Conservation (phyloP, 768 basidiomycete species). For the Serendipita sp. region DNA sequence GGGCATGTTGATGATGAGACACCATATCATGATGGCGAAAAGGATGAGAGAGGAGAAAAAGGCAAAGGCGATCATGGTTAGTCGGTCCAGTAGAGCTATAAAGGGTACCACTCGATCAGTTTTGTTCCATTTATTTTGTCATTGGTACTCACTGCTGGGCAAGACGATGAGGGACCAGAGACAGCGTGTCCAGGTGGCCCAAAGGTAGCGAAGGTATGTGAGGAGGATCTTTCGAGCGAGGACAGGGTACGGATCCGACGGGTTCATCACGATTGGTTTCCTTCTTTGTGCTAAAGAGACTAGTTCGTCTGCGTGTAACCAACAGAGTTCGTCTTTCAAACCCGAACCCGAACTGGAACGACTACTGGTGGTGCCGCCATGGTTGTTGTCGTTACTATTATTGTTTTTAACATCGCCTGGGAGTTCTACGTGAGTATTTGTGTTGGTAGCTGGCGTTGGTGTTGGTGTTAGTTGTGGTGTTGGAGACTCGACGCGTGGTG, state of each 20-base stretch:
- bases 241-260: conserved; percentile 5
- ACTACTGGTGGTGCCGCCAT: neutral
- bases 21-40: conserved; percentile 10
- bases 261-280: neutral
- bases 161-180: conserved; percentile 11
- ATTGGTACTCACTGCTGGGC: conserved; percentile 11
- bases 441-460: too few species aligned
- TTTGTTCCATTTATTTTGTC: too few species aligned
- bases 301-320: conserved; percentile 12
- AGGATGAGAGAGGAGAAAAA: conserved; percentile 12
- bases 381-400: too few species aligned
- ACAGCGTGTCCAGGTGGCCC: conserved; percentile 10
- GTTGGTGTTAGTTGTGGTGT: too few species aligned
- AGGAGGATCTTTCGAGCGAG: conserved; percentile 7
- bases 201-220: conserved; percentile 9
- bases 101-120: neutral
- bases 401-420: too few species aligned
- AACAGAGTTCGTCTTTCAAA: neutral
- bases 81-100: conserved; percentile 11
- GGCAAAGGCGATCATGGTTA: conserved; percentile 12
- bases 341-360: neutral
- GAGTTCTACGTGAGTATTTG: too few species aligned
- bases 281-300: conserved; percentile 11
- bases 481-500: too few species aligned
- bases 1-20: conserved; percentile 11